phyloP scores from a whole-genome alignment of 169 alveolate species.

The Cyclospora cayetanensis region DNA sequence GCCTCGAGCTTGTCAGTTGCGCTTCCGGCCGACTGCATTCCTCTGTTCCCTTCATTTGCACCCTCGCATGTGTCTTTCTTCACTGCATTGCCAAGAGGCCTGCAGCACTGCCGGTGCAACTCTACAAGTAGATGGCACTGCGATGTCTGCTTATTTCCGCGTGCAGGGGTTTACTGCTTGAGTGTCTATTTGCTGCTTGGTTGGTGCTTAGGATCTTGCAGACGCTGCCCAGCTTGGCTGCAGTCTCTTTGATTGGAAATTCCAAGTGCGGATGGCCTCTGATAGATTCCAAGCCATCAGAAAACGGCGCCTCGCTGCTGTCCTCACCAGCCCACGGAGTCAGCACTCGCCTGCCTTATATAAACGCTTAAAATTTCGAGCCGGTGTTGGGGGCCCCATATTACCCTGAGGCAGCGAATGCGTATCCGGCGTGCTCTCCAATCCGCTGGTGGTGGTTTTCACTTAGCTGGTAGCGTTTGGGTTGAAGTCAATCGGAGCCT shows the following conservation, averaged over 20 bases:
- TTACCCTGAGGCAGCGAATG: too few relatives aligned
- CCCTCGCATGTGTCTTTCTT: too few relatives aligned
- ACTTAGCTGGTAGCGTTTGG: too few relatives aligned
- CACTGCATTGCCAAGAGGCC: too few relatives aligned
- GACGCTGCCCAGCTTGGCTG: background rate
- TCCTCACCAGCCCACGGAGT: background rate
- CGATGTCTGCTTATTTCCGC: background rate
- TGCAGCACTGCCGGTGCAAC: too few relatives aligned
- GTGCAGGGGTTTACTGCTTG: background rate
- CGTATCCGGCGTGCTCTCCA: too few relatives aligned
- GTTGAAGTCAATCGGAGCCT: too few relatives aligned
- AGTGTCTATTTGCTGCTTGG: background rate
- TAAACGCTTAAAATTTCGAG: too few relatives aligned
- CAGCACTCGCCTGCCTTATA: too few relatives aligned
- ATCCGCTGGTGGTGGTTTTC: too few relatives aligned
- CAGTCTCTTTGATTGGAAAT: slow-evolving; percentile 3
- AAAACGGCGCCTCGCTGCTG: background rate
- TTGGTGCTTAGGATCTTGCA: background rate
- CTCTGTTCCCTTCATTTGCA: background rate
- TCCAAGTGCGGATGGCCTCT: background rate
- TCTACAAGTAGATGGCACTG: background rate
- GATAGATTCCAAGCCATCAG: background rate
- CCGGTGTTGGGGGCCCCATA: too few relatives aligned
- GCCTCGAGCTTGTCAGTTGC: background rate
- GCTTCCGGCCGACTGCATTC: background rate